Evolutionary conservation across 169 alveolate species (phyloP).

Genomic region (Eimeria zaria): DNA sequence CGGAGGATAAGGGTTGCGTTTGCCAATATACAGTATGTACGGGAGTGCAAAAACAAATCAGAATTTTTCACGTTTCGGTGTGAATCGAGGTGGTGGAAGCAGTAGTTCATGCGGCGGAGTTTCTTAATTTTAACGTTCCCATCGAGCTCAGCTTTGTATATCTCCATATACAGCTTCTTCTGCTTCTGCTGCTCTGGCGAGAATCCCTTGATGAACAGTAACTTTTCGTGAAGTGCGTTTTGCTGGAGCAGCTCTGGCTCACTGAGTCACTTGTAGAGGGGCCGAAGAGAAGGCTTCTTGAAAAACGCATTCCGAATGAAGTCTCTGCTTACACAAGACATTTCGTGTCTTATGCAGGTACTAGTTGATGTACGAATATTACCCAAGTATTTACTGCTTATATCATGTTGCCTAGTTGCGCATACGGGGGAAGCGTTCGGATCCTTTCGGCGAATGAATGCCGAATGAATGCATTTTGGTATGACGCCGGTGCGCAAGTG

Average conservation of each 20-base stretch:
- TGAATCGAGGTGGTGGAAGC: background rate
- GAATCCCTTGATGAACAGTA: too few species aligned
- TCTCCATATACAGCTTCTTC: background rate
- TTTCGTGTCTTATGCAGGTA: background rate
- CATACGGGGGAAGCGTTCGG: background rate
- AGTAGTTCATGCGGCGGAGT: background rate
- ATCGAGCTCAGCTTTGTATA: background rate
- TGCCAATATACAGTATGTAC: background rate
- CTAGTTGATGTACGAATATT: background rate
- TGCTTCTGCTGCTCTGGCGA: too few species aligned
- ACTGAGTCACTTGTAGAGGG: background rate
- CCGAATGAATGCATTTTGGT: background rate
- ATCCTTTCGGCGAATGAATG: background rate
- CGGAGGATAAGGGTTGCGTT: background rate
- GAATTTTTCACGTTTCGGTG: background rate
- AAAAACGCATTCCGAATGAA: background rate
- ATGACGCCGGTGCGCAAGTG: background rate
- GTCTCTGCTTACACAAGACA: background rate
- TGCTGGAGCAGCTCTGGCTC: background rate
- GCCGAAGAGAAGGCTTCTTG: background rate
- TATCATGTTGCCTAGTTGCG: background rate
- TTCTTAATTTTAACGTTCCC: background rate
- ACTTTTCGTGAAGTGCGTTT: background rate
- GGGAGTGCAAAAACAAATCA: background rate
- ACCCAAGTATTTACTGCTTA: background rate